Base-by-base conservation (phyloP, 1,284 basidiomycete species). In the Rhodotorula sp. region DNA sequence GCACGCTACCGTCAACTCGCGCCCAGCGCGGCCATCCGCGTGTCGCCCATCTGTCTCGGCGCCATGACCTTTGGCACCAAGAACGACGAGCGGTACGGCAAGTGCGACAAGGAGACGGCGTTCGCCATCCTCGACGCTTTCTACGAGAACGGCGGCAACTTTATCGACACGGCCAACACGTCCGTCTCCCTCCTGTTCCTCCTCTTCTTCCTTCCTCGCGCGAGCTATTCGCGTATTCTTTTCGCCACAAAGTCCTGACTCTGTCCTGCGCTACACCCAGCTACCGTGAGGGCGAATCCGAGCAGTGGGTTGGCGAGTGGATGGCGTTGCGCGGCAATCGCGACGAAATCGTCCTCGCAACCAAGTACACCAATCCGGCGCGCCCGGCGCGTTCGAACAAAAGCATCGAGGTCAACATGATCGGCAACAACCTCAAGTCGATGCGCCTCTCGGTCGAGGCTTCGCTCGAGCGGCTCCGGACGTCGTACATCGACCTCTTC, bases 401-500 rank as follows among this genome's bases (percentile, higher is more conserved):
- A n/a, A n/a, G n/a, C 19, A 62, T 62, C 57, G 64, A 72, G 3
- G 72, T 79, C 70, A 78, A 82, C 61, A 87, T 84, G 75, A 76
- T 76, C 7, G 87, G 87, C 4, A 88, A 87, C 79, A 83, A 81
- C 70, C 51, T 77, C 65, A 86, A 87, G 75, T 82, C 83, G 0
- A 69, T 87, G 71, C 81, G 83, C 62, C 56, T 84, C 50, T 84
- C 83, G 56, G 80, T 87, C n/a, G 71, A 72, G 32, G 74, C 72
- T 51, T 86, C 85, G 29, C 81, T 88, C 65, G 85, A 85, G 79
- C 88, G 86, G 74, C 83, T 88, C 12, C 83, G 85, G 36, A 88
- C 87, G 21, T 74, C 77, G 51, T 88, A 84, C 76, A 80, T 84
- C 69, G 84, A 84, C 69, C 79, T 84, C 70, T 77, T 83, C 61